Conservation (phyloP, 305 asterid genomes). For the Fraxinus floribunda region DNA sequence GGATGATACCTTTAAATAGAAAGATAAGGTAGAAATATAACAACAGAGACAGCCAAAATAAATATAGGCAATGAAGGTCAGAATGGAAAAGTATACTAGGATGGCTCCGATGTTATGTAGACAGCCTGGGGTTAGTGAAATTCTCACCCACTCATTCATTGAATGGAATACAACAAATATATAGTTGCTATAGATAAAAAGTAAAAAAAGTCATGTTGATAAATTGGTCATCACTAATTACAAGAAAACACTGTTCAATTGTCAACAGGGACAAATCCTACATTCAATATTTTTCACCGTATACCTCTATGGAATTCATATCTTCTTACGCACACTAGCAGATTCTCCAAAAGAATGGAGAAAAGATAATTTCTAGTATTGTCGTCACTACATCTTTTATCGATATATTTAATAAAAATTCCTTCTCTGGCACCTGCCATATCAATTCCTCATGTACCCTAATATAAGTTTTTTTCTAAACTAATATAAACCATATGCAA, state of each 20-base stretch:
- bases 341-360: background rate
- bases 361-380: background rate
- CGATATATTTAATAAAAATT: background rate
- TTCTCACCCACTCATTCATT: background rate
- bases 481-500: background rate
- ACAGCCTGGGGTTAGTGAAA: background rate
- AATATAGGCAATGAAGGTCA: background rate
- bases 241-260: background rate
- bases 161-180: background rate
- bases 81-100: background rate
- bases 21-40: background rate
- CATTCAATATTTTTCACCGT: background rate
- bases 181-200: background rate
- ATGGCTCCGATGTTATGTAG: background rate
- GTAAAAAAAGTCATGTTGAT: background rate
- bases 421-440: background rate
- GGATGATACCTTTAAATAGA: background rate
- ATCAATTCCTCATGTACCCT: background rate
- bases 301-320: background rate
- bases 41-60: background rate
- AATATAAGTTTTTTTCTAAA: background rate
- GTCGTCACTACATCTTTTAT: background rate
- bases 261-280: background rate
- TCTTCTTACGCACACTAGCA: background rate
- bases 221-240: background rate